Conservation (phyloP, 305 asterid species). For the Ajuga reptans region DNA sequence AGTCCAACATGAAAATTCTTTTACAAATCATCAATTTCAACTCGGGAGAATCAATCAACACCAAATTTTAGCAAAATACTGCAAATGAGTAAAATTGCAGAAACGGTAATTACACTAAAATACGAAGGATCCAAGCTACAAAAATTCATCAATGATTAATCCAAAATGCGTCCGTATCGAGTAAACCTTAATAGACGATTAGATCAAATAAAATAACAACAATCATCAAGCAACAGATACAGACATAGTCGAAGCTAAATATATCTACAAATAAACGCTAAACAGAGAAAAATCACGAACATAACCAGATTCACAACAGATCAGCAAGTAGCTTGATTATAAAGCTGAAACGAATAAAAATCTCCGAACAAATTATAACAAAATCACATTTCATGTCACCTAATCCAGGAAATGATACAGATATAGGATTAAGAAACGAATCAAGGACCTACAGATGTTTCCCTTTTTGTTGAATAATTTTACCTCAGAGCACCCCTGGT, state of each 20-base stretch:
- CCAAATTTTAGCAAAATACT: neutral
- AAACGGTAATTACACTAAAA: neutral
- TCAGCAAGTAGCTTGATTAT: constrained; percentile 22
- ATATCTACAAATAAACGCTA: neutral
- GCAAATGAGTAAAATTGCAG: neutral
- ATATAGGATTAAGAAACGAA: neutral
- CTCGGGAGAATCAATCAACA: neutral
- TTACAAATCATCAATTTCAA: neutral
- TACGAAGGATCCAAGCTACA: constrained; percentile 2
- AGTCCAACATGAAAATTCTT: neutral
- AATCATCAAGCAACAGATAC: neutral
- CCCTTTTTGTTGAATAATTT: neutral
- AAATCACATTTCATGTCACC: neutral
- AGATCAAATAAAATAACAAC: neutral
- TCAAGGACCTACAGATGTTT: neutral
- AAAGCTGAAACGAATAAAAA: constrained; percentile 5
- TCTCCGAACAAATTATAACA: neutral
- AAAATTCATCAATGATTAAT: neutral
- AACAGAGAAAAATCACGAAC: neutral
- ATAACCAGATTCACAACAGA: constrained; percentile 17
- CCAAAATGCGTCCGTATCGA: neutral
- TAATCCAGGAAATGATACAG: neutral
- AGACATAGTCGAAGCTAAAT: neutral
- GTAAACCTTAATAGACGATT: neutral
- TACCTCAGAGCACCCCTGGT: constrained; percentile 49